Base-by-base conservation (phyloP, 2,329 filamentous ascomycete genomes). In the Trichophyton mentagrophytes region DNA sequence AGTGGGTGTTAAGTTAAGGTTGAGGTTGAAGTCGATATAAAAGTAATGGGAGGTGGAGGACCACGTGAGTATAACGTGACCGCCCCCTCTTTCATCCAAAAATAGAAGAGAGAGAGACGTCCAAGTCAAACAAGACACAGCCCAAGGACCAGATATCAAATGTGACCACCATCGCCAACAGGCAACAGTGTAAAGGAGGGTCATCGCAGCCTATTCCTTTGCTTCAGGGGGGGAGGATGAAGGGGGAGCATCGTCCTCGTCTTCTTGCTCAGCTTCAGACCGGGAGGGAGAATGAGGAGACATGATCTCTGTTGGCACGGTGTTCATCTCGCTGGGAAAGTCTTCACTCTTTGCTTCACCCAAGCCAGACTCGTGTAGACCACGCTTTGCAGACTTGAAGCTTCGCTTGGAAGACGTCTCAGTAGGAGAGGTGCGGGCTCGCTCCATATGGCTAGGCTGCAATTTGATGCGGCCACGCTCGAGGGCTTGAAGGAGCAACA, bases 401-500 rank as follows among this genome's bases (percentile, higher is more conserved):
- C 67, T 67, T 11, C 65, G 62, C 42, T 67, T 70, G 7, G 61
- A 59, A 11, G 71, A 72, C 11, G 46, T 27, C 22, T 69, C 71
- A 1, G 68, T 71, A 15, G 72, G 71, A 7, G 72, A 74, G 62
- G 66, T 63, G 15, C 68, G 67, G 60, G 64, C 61, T 44, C 67
- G 67, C 57, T 74, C 72, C 3, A 70, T 68, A 20, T 65, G 65
- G 47, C 68, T 71, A 8, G 72, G 70, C 58, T 72, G 70, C 47
- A 74, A 60, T 61, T 71, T 69, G 46, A 73, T 61, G 11, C 66
- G 69, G 20, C 73, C 73, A 27, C 69, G 67, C 59, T 74, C 73
- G 40, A 75, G 62, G 13, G 70, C 71, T 17, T 69, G 71, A 5
- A 74, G 64, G 8, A 74, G 64, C 0, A 74, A 65, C 11, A 74